phyloP scores from a whole-genome alignment of 202 grass and related monocot genomes.

The Carex arenaria region DNA sequence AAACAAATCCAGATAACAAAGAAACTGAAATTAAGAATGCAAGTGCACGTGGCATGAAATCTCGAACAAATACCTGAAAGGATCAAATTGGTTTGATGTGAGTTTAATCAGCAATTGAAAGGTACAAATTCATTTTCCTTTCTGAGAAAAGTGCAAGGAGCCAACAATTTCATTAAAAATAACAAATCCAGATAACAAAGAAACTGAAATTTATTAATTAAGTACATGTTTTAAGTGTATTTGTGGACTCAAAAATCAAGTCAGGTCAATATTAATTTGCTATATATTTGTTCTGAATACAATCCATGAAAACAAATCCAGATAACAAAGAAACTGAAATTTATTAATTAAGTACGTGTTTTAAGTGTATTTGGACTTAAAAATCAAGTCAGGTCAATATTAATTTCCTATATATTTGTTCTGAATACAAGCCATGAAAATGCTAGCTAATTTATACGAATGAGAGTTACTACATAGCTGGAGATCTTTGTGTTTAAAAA shows the following conservation, averaged over 20 bases:
- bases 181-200: not conserved
- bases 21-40: slow-evolving; percentile 91
- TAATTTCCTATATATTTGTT: not conserved
- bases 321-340: not conserved
- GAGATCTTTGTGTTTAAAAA: not conserved
- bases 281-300: not conserved
- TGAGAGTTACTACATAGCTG: not conserved
- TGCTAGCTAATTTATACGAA: not conserved
- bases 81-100: not conserved
- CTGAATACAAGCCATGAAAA: not conserved
- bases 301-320: not conserved
- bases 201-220: not conserved
- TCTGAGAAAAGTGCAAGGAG: not conserved
- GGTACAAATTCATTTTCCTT: not conserved
- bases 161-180: not conserved
- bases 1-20: too few relatives aligned
- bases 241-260: too few relatives aligned
- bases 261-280: not conserved
- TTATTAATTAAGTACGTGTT: not conserved
- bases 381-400: not conserved
- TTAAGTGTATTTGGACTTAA: too few relatives aligned
- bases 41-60: slow-evolving; percentile 87
- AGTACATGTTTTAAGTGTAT: too few relatives aligned
- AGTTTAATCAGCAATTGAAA: slow-evolving; percentile 1
- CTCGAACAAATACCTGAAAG: slow-evolving; percentile 78